These are phyloP conservation scores for Pezicula radicicola DNA, from an alignment of 2,329 filamentous ascomycete species.

Conservation along the genomic window DNA sequence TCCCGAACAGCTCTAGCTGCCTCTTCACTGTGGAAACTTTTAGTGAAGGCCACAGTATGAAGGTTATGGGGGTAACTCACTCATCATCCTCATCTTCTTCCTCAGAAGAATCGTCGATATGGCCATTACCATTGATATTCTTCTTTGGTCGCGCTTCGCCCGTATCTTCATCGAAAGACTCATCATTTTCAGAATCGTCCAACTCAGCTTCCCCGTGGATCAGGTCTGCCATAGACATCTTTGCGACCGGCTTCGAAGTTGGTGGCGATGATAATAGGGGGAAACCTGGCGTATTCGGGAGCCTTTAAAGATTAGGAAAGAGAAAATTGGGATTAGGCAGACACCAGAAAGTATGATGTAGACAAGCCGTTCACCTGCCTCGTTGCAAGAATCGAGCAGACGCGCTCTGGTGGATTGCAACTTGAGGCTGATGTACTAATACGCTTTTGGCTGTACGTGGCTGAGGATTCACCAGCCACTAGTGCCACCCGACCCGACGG, in stretches of 20 bases:
- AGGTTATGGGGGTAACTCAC: slow-evolving; percentile 3
- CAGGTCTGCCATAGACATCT: slow-evolving; percentile 72
- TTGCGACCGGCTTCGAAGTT: slow-evolving; percentile 25
- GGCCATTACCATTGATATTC: slow-evolving; percentile 33
- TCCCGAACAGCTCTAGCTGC: slow-evolving; percentile 57
- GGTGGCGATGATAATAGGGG: not conserved
- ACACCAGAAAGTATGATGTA: not conserved
- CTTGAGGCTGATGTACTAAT: no score
- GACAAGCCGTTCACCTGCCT: no score
- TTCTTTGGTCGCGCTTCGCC: slow-evolving; percentile 50
- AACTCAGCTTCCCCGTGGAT: slow-evolving; percentile 84
- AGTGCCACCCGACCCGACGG: no score
- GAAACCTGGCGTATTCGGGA: not conserved
- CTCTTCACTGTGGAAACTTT: slow-evolving; percentile 5
- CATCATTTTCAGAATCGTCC: slow-evolving; percentile 81
- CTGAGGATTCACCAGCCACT: no score
- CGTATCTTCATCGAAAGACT: slow-evolving; percentile 75
- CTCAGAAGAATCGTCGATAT: slow-evolving; percentile 81
- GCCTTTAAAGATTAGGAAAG: slow-evolving; percentile 5
- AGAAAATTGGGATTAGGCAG: not conserved
- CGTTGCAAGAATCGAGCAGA: no score
- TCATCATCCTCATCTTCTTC: slow-evolving; percentile 93
- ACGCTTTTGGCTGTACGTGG: no score
- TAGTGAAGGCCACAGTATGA: slow-evolving; percentile 6
- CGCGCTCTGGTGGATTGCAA: no score